These are phyloP conservation scores for Nakaseomyces uthaithaninus DNA, from an alignment of 1,139 yeast genomes.

Conservation along the genomic window DNA sequence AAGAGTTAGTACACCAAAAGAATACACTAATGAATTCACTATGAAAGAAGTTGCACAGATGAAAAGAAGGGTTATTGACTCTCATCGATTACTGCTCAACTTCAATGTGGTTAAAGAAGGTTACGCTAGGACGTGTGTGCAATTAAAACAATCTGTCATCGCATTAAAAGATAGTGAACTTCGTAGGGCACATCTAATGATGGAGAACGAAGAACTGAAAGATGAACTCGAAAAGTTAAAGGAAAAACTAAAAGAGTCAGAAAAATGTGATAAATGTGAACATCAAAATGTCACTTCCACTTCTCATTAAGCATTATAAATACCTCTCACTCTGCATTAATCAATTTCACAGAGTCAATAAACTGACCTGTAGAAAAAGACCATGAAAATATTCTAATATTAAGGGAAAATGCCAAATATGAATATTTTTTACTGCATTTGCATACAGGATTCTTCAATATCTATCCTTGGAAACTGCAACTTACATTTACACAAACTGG, in stretches of 20 bases:
- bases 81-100: slow-evolving; percentile 28
- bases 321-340: no score
- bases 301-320: no score
- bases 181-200: slow-evolving; percentile 29
- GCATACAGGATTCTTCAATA: background rate
- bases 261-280: background rate
- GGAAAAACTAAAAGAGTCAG: slow-evolving; percentile 7
- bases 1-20: no score
- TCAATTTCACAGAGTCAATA: no score
- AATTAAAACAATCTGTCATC: slow-evolving; percentile 28
- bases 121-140: slow-evolving; percentile 30
- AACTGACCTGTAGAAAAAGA: no score
- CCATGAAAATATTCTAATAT: no score
- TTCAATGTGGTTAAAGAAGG: slow-evolving; percentile 30
- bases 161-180: slow-evolving; percentile 33
- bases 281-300: background rate
- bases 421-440: background rate
- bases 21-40: slow-evolving; percentile 18
- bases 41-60: slow-evolving; percentile 23
- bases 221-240: slow-evolving; percentile 14
- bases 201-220: slow-evolving; percentile 27
- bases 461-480: background rate
- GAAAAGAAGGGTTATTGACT: slow-evolving; percentile 29
- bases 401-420: no score
- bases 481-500: no score